Percentiles rank a stretch among this genome's conserved stretches.
Conservation (phyloP, 371 early-diverging fungal genomes). For the Apophysomyces ossiformis region DNA sequence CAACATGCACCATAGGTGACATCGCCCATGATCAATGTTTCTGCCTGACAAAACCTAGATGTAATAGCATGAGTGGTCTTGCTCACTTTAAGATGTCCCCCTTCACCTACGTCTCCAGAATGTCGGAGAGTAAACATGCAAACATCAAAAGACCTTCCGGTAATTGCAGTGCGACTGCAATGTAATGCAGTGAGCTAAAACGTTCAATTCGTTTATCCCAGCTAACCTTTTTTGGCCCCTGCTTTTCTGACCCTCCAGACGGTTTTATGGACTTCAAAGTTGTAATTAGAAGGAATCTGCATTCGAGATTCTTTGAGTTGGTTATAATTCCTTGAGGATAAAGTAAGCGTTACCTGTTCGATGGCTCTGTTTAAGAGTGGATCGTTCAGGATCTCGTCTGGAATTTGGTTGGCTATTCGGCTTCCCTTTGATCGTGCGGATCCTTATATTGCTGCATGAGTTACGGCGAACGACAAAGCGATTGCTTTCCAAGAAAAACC, state of each 20-base stretch:
- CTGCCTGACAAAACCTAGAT: conserved; percentile 81
- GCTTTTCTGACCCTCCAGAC: conserved; percentile 90
- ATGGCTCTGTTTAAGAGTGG: conserved; percentile 81
- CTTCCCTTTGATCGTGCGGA: conserved; percentile 29
- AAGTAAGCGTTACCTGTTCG: conserved; percentile 53
- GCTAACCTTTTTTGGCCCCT: conserved; percentile 74
- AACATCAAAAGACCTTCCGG: conserved; percentile 99
- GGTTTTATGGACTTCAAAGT: conserved; percentile 99
- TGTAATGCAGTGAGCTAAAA: neutral
- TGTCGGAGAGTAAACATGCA: conserved; percentile 92
- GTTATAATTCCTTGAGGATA: neutral
- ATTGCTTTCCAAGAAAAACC: neutral
- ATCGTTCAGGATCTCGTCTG: conserved; percentile 85
- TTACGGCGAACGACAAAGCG: neutral
- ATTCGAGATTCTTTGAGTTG: neutral
- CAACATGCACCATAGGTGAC: conserved; percentile 99
- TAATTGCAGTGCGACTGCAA: conserved; percentile 94
- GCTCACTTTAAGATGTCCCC: neutral
- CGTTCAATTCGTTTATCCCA: neutral
- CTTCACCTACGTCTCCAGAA: conserved; percentile 75
- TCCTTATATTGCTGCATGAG: conserved; percentile 13
- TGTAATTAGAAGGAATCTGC: conserved; percentile 95
- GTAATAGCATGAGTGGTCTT: neutral
- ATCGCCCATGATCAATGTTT: conserved; percentile 97
- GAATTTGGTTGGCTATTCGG: conserved; percentile 79